Evolutionary conservation across 1,284 basidiomycete species (phyloP).

Genomic region (Leccinum angustisporum): DNA sequence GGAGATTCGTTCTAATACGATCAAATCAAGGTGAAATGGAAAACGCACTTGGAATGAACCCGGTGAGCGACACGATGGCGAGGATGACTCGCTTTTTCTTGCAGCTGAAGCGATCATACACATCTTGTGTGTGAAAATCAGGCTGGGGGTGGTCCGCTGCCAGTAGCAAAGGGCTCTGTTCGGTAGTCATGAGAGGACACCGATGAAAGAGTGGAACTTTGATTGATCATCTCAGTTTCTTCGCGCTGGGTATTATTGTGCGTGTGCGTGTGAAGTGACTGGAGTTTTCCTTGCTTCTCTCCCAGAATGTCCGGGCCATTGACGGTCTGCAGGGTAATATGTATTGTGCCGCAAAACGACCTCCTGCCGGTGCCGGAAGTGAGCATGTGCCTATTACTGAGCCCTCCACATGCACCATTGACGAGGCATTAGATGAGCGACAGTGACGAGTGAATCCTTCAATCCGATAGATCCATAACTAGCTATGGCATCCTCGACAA

Average conservation of each 20-base stretch:
- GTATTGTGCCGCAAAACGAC: neutral
- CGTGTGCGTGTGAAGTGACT: neutral
- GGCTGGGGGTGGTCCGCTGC: neutral
- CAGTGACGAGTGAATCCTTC: neutral
- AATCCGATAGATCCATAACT: neutral
- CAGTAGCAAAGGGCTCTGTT: neutral
- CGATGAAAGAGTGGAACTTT: neutral
- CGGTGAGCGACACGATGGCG: constrained; percentile 39
- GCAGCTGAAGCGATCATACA: constrained; percentile 44
- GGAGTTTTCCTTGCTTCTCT: neutral
- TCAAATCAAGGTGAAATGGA: neutral
- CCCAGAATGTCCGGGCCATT: neutral
- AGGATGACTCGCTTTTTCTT: constrained; percentile 41
- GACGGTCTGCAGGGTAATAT: neutral
- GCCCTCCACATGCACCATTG: neutral
- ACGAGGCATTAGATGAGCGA: neutral
- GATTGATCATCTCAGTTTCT: neutral
- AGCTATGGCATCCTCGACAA: neutral
- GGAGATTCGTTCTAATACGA: neutral
- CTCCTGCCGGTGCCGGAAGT: neutral
- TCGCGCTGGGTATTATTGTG: neutral
- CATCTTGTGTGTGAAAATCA: constrained; percentile 19
- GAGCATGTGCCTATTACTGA: neutral
- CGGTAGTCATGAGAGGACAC: neutral
- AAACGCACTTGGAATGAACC: constrained; percentile 25